A percentile compares a stretch with the other conserved stretches of the same genome.
phyloP scores from a whole-genome alignment of 441 rosid species.

The Aquilaria agallochum region DNA sequence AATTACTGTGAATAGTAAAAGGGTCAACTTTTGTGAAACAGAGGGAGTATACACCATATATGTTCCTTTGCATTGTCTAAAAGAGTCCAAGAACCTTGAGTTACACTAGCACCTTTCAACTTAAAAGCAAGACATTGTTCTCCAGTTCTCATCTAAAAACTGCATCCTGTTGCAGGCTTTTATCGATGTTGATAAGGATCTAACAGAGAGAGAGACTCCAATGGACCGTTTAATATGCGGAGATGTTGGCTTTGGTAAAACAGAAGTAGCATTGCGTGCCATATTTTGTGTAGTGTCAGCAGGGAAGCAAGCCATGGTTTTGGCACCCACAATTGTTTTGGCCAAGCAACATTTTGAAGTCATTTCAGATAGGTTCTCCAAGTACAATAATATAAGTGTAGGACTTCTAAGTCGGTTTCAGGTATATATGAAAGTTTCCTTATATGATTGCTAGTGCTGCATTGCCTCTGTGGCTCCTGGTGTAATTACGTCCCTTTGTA shows the following conservation, averaged over 20 bases:
- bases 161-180: conserved; percentile 68
- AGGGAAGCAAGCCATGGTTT: conserved; percentile 96
- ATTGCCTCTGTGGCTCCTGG: background rate
- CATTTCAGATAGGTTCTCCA: conserved; percentile 72
- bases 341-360: conserved; percentile 98
- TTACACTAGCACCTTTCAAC: too few relatives aligned
- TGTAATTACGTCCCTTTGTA: conserved; percentile 6
- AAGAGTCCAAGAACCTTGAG: too few relatives aligned
- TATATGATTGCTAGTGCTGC: too few relatives aligned
- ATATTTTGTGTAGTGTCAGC: conserved; percentile 81
- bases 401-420: conserved; percentile 95
- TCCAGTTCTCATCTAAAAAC: conserved; percentile 9
- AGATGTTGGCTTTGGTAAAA: conserved; percentile 99
- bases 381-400: conserved; percentile 55
- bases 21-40: too few relatives aligned
- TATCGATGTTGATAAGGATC: conserved; percentile 85
- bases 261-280: conserved; percentile 97
- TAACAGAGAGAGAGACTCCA: conserved; percentile 92
- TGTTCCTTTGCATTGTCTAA: too few relatives aligned
- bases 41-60: too few relatives aligned
- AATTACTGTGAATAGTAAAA: too few relatives aligned
- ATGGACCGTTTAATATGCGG: conserved; percentile 97
- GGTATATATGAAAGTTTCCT: conserved; percentile 32
- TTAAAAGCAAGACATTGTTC: background rate
- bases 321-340: conserved; percentile 92